A percentile compares a stretch with the other conserved stretches of the same genome.
Conservation (phyloP, 805 yeast species). For the Candida ponderosae region DNA sequence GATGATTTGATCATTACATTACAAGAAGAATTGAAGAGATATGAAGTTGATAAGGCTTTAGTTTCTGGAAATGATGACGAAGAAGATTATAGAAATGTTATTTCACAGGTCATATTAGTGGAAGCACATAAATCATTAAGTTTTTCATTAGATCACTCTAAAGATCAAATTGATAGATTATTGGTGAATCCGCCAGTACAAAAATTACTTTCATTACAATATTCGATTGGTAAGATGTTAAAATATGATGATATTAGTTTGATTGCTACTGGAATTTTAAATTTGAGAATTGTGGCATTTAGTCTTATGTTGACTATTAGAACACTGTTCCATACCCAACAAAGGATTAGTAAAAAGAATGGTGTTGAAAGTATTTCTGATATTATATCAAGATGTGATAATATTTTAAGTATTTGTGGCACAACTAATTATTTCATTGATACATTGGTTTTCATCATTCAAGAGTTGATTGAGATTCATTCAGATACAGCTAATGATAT, state of each 20-base stretch:
- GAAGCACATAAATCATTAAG: constrained; percentile 75
- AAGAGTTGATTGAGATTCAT: constrained; percentile 53
- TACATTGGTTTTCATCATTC: constrained; percentile 60
- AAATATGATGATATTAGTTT: constrained; percentile 11
- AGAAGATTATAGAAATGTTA: no score
- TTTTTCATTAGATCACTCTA: constrained; percentile 59
- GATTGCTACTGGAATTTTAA: constrained; percentile 46
- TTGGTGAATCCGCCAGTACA: constrained; percentile 74
- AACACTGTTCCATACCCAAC: constrained; percentile 56
- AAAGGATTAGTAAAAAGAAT: constrained; percentile 48
- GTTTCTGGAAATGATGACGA: constrained; percentile 20
- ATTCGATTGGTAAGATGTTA: constrained; percentile 46
- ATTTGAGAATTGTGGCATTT: constrained; percentile 64
- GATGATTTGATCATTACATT: constrained; percentile 64
- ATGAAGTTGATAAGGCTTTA: constrained; percentile 10
- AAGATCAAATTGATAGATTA: constrained; percentile 70
- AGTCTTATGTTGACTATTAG: constrained; percentile 58
- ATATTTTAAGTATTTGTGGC: constrained; percentile 61
- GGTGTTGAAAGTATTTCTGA: constrained; percentile 35
- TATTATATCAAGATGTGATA: constrained; percentile 52
- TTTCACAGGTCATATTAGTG: constrained; percentile 39
- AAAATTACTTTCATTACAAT: constrained; percentile 60
- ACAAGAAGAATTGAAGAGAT: constrained; percentile 33
- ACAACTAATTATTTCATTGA: constrained; percentile 83
- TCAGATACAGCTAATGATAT: no score